These are phyloP conservation scores for Nematocida sp. DNA, from an alignment of 371 early-diverging fungal species.

Conservation along the genomic window DNA sequence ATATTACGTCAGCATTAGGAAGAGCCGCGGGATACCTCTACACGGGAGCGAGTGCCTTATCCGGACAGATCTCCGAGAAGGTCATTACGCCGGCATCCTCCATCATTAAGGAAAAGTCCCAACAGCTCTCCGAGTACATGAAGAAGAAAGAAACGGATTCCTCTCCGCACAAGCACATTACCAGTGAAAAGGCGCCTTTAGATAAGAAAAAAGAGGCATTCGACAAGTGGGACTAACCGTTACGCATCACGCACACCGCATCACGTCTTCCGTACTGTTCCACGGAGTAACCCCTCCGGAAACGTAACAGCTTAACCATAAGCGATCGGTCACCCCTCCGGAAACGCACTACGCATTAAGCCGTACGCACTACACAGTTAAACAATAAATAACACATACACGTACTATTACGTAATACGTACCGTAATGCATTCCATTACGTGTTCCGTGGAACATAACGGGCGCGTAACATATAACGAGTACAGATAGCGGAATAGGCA, in stretches of 20 bases:
- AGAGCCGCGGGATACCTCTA: conserved; percentile 42
- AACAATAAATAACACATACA: too few relatives aligned
- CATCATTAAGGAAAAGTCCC: conserved; percentile 12
- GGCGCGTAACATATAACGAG: too few relatives aligned
- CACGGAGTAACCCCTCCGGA: too few relatives aligned
- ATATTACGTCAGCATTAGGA: conserved; percentile 11
- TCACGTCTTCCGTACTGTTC: neutral
- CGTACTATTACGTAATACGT: too few relatives aligned
- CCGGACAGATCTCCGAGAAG: conserved; percentile 45
- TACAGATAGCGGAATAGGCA: too few relatives aligned
- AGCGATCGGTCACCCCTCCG: too few relatives aligned
- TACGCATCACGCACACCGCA: neutral
- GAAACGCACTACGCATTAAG: too few relatives aligned
- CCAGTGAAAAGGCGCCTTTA: too few relatives aligned
- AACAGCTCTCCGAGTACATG: conserved; percentile 38
- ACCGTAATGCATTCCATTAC: too few relatives aligned
- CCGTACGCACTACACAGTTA: too few relatives aligned
- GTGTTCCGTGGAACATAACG: too few relatives aligned
- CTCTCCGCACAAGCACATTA: too few relatives aligned
- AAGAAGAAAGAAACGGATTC: conserved; percentile 20
- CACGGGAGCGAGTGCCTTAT: conserved; percentile 16
- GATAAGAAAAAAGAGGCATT: neutral
- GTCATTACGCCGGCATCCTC: conserved; percentile 25
- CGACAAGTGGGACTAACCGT: neutral
- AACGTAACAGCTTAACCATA: neutral